Base-by-base conservation (phyloP, 257 asterid species). In the Penstemon davidsonii region DNA sequence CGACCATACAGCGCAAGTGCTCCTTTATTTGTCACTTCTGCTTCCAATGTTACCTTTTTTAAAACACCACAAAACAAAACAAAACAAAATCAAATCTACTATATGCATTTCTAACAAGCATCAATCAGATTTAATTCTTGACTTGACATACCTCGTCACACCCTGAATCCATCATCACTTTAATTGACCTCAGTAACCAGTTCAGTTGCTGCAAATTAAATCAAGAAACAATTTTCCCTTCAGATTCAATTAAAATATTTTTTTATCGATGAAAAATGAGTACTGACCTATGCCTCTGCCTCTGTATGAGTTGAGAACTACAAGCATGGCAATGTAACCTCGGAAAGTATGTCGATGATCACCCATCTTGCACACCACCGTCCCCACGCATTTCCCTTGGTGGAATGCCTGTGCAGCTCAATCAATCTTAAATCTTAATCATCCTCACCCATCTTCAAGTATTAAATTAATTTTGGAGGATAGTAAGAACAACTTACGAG, bases 291-390 rank as follows among this genome's bases (percentile, higher is more conserved):
- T 92, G 74, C 98, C 96, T 78, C 81, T 81, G 73, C 97, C 95
- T 69, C 98, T 75, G 78, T 88, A 88, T 55, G 95, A 80, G 50
- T 80, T 88, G 77, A 90, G 89, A 55, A 92, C 98, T 6, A 92
- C 97, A 6, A 92, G 96, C 98, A 92, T 92, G 36, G 97, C 98
- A 59, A 92, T 90, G 83, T 92, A 92, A 54, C 98, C 98, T 71
- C 97, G 82, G 71, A 82, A 85, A 66, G 89, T 85, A 74, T 86
- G 88, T 54, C 97, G 89, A 68, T 92, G 97, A 56, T 92, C 97
- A 55, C 96, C 98, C 98, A 90, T 90, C 82, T 92, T 90, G 87
- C 97, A 92, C 3, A 90, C 98, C 68, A 90, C 91, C 37, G 97
- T 90, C 45, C 98, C 98, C 65, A 93, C 88, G 67, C 98, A 93